These are phyloP conservation scores for Ambrosia artemisiifolia DNA, from an alignment of 129 eudicot species.

Conservation along the genomic window DNA sequence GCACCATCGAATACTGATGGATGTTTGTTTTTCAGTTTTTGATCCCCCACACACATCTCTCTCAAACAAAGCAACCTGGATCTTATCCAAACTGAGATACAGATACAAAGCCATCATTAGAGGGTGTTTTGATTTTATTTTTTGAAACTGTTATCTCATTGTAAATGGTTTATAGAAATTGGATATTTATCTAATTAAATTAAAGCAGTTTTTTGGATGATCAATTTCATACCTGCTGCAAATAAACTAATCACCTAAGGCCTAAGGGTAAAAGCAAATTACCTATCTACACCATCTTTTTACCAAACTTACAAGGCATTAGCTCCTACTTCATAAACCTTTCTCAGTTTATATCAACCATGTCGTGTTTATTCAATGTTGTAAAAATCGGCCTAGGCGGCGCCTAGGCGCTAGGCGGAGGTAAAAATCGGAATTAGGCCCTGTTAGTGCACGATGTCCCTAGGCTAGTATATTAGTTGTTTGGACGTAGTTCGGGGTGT, in stretches of 20 bases:
- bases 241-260: background rate
- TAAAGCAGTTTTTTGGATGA: background rate
- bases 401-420: no score
- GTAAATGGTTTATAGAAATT: background rate
- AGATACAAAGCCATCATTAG: constrained; percentile 25
- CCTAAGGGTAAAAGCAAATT: background rate
- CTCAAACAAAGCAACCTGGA: constrained; percentile 50
- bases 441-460: no score
- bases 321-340: background rate
- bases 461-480: no score
- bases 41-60: constrained; percentile 49
- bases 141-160: background rate
- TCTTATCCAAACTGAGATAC: constrained; percentile 63
- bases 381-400: no score
- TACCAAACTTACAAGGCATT: background rate
- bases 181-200: background rate
- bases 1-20: constrained; percentile 65
- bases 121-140: background rate
- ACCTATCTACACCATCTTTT: background rate
- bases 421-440: no score
- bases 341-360: background rate
- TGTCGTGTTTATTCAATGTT: background rate
- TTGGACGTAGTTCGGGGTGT: no score
- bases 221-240: background rate
- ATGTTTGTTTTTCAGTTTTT: constrained; percentile 54